Base-by-base conservation (phyloP, 176 grass and related monocot genomes). In the Juncus inflexus region DNA sequence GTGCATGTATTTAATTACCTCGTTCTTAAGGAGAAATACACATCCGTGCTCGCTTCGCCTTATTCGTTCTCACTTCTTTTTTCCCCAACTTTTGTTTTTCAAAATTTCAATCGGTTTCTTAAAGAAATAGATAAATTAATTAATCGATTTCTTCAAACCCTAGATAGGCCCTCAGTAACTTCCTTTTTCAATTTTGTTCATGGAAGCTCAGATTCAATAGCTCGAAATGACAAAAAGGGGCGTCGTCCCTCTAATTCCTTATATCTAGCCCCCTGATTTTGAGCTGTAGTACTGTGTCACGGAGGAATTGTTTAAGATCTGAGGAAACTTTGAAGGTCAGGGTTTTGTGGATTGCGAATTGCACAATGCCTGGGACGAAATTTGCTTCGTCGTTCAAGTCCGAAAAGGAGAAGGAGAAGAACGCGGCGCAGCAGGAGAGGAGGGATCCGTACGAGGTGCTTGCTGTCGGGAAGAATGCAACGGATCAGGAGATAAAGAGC, bases 381-480 rank as follows among this genome's bases (percentile, higher is more conserved):
- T 94, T 86, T 53, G 67, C 83, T 53, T 99, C 83, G 4, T 92
- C 80, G 4, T 82, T 78, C 64, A 92, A 89, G 80, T 86, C 89
- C 57, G 95, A 82, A 49, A 92, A 86, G 62, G 87, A 82, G 40
- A 66, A 78, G 64, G 74, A 68, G 67, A 55, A 42, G 41, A 64
- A 63, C 59, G 6, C 52, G 63, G 74, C 57, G 72, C 79, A 65
- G 28, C 74, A 51, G 64, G 88, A 84, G 67, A 83, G 89, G 52
- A 83, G 78, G 73, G 95, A 99, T 73, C 95, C 86, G 36, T 99
- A 99, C 57, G 95, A 99, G 63, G 95, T 94, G 54, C 95, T 99
- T 65, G 85, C 88, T 6, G 83, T 99, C 56, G 73, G 60, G 12
- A 88, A 83, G 45, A 70, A 73, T 80, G 95, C 95, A 66, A 87